Percentiles rank a stretch among this genome's conserved stretches.
These are phyloP conservation scores for Xenosphaeropsis pyriputrescens DNA, from an alignment of 2,329 filamentous ascomycete genomes.

Conservation along the genomic window DNA sequence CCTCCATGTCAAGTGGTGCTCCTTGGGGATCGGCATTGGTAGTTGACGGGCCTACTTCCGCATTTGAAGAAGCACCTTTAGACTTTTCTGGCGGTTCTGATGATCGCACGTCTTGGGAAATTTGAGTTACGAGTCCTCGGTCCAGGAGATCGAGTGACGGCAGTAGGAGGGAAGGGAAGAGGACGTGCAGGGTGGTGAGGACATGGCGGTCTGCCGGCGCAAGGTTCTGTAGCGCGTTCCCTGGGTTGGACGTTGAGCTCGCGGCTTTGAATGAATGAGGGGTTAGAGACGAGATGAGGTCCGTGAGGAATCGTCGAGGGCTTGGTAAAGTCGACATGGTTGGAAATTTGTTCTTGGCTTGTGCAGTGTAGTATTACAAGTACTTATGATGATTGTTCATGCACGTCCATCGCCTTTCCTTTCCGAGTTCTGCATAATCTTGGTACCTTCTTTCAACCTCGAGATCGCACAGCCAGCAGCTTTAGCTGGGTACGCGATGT, in stretches of 20 bases:
- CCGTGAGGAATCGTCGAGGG: conserved; percentile 3
- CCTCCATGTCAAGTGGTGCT: background rate
- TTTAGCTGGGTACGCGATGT: too few relatives aligned
- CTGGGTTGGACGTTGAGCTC: conserved; percentile 10
- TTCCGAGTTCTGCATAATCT: too few relatives aligned
- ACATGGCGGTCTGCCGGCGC: conserved; percentile 24
- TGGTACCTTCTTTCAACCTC: too few relatives aligned
- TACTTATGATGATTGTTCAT: too few relatives aligned
- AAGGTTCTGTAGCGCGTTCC: too few relatives aligned
- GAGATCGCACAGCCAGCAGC: too few relatives aligned
- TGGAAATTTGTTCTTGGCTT: too few relatives aligned
- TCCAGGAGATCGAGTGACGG: conserved; percentile 83
- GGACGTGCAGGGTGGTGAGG: conserved; percentile 49
- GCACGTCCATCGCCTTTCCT: too few relatives aligned
- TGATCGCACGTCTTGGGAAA: conserved; percentile 17
- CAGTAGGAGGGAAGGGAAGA: conserved; percentile 68
- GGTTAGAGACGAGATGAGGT: conserved; percentile 1
- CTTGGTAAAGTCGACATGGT: too few relatives aligned
- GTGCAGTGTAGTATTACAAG: too few relatives aligned
- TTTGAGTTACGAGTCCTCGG: conserved; percentile 50
- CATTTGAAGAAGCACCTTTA: too few relatives aligned
- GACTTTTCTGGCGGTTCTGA: background rate
- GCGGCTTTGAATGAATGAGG: conserved; percentile 4
- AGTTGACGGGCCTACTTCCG: too few relatives aligned
- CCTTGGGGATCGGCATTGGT: background rate